Evolutionary conservation across 2,329 filamentous ascomycete species (phyloP), one percentile per base, ranked within the genome.

Genomic region (Neonectria coccinea): DNA sequence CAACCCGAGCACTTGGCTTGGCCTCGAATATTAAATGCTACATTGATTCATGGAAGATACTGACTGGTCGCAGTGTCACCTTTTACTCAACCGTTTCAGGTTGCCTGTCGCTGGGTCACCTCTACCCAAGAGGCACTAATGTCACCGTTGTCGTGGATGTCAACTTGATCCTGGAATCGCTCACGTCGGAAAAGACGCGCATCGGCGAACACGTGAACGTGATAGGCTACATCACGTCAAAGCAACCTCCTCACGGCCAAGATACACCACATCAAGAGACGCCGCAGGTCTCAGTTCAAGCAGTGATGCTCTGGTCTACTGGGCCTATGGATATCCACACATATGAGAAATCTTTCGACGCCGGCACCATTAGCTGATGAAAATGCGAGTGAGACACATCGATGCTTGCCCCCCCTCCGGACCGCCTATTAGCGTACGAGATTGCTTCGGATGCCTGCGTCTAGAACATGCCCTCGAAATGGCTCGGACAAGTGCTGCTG

Each of bases 141-240:
- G 79, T 85, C 44, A 79, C 79, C 53, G 90, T 88, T 1, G 75
- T 82, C 41, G 92, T 97, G 39, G 88, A 96, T 73, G 85, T 97
- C 64, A 85, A 87, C 56, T 86, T 94, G 68, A 78, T 97, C 3
- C 84, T 97, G 5, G 85, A 89, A 72, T 84, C 81, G 10, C 79
- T 96, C 62, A 87, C 86, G 20, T 79, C 85, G 22, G 85, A 89
- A 60, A 84, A 92, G 55, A 85, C 91, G 56, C 85, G 89, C 55
- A 81, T 91, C 27, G 95, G 95, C n/a, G 86, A 91, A 64, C 97
- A 94, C 94, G 79, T 97, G 54, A 97, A 97, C 76, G 85, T 97
- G 4, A 87, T 97, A 69, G 95, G 94, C 6, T 97, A 97, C 76
- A 83, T 94, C 58, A 84, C 82, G 20, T 61, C 69, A n/a, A 70